Conservation (phyloP, 1,139 yeast species). For the Suhomyces ambrosiae region DNA sequence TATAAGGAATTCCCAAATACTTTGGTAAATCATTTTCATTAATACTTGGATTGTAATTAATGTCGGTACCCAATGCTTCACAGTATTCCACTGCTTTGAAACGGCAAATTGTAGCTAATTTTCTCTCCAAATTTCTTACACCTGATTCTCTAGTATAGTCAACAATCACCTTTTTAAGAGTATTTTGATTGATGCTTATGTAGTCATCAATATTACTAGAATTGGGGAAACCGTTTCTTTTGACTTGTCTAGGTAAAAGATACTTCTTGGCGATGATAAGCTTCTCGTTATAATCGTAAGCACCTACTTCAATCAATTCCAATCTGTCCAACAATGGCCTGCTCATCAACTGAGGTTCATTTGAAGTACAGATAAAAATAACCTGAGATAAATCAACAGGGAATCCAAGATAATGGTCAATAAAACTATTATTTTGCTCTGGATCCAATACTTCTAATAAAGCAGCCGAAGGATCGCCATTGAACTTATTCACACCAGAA, state of each 20-base stretch:
- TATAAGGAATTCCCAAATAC: constrained; percentile 55
- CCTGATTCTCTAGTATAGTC: constrained; percentile 88
- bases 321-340: constrained; percentile 84
- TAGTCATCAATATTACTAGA: constrained; percentile 26
- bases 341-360: constrained; percentile 72
- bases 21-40: constrained; percentile 47
- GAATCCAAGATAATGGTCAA: constrained; percentile 85
- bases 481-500: constrained; percentile 50
- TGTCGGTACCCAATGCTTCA: constrained; percentile 32
- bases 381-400: constrained; percentile 87
- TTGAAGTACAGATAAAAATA: constrained; percentile 88
- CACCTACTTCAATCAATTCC: constrained; percentile 79
- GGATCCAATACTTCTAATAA: constrained; percentile 88
- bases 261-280: constrained; percentile 70
- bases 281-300: constrained; percentile 82
- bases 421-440: constrained; percentile 78
- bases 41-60: constrained; percentile 40
- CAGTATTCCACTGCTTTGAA: constrained; percentile 81
- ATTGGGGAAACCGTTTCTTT: constrained; percentile 65
- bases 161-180: constrained; percentile 62
- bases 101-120: constrained; percentile 72
- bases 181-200: constrained; percentile 44
- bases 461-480: constrained; percentile 94
- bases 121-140: constrained; percentile 76
- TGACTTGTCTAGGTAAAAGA: constrained; percentile 77